Base-by-base conservation (phyloP, 2,329 filamentous ascomycete genomes). In the Zymoseptoria ardabiliae region DNA sequence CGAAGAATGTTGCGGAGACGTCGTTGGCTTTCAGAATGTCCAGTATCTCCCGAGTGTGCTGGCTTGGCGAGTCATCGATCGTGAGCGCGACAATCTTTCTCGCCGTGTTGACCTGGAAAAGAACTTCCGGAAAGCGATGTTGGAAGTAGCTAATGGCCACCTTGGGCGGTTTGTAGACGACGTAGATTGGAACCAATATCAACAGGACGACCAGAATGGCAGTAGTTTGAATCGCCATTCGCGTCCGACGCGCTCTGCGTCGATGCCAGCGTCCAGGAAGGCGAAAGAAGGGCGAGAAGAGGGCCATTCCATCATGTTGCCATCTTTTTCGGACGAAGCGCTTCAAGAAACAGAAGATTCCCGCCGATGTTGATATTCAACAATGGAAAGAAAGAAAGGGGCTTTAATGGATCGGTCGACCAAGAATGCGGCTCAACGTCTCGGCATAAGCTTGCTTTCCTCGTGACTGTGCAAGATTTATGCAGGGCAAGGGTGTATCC, bases 21-120 rank as follows among this genome's bases (percentile, higher is more conserved):
- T 82, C 79, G 69, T 90, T 81, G 5, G 72, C 72, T 41, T 79
- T 77, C n/a, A 96, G 79, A 0, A 90, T 76, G 50, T 84, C 75
- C 57, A 91, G 76, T 60, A 96, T 91, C 58, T 86, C 83, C 51
- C 74, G 70, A 1, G 91, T 95, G 72, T 89, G 81, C 50, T 81
- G 74, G 1, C 88, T 92, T 0, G 91, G 91, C 25, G 86, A 88
- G 75, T 96, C 91, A 76, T 96, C 91, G 68, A 96, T 87, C 1
- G 90, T 96, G 48, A 97, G 79, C 0, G 90, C 91, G 19, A 96
- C 80, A 23, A 93, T 75, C 69, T 87, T 89, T 53, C 82, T 76
- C 8, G 75, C 67, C 1, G 81, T 80, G 0, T 77, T 73, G 25
- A 89, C 81, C 65, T 89, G 86, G 80, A 88, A 96, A 13, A 96